Evolutionary conservation across 176 grass and related monocot species (phyloP), one percentile per base, ranked within the genome.

Genomic region (Avena sativa): DNA sequence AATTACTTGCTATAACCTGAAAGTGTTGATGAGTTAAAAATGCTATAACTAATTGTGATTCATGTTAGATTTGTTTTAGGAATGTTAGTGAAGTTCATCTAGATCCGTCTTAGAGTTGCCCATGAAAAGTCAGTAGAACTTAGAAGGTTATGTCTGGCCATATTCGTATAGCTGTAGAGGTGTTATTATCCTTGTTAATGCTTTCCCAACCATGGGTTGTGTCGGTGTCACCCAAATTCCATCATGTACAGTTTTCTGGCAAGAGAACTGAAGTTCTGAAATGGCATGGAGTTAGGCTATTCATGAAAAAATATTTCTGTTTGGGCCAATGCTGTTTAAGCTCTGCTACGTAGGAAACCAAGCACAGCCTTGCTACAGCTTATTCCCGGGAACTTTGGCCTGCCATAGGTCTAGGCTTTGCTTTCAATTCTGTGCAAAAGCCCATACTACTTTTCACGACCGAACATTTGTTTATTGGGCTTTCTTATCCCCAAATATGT

Each of bases 351-450:
- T 12, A 26, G 15, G 28, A 52, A 61, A 74, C 46, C 9, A 64
- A 52, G 56, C 9, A 4, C 20, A 7, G 50, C 30, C n/a, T 43
- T 36, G 46, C 34, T 82, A 81, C 32, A 82, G 23, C 79, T 49
- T 61, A 69, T 32, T 74, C 20, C 46, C 30, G 4, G 11, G 49
- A 4, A 44, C 11, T 79, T 84, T 52, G 87, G 87, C 73, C 80
- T 60, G 12, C 52, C 5, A 17, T 44, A 23, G 25, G 12, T 16
- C 5, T 2, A 55, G 11, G 19, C 12, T 6, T 77, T 52, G 44
- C 12, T 6, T 71, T 28, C 44, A 50, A 60, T 48, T 44, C 26
- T n/a, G 21, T 52, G 13, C 36, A n/a, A 20, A 7, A 75, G 47
- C 9, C 21, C 19, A 56, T 53, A 76, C 1, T 66, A n/a, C 7